Evolutionary conservation across 768 basidiomycete species (phyloP), one percentile per base, ranked within the genome.

Genomic region (Rhodotorula graminis): DNA sequence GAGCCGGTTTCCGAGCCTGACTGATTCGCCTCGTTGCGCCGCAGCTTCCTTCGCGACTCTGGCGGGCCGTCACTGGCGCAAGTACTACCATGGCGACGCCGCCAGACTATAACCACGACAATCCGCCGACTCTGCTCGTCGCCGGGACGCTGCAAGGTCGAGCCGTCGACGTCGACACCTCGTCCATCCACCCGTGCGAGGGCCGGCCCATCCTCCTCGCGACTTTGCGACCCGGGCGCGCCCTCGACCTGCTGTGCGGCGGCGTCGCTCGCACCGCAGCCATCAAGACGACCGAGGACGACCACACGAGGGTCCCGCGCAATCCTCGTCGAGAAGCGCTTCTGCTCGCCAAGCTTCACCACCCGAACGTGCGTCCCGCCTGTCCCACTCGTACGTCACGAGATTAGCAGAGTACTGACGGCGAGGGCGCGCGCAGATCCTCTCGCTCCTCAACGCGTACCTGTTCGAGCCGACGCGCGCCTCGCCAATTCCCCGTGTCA

Each of bases 381-480:
- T 46, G 18, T 31, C 19, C 50, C 3, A 7, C 18, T 27, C 50
- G n/a, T n/a, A n/a, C n/a, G n/a, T n/a, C 12, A 47, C 15, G 40
- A 3, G 27, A 40, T 49, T 61, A 18, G 29, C 60, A 16, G 16
- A 4, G 8, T 33, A 1, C n/a, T n/a, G n/a, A n/a, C n/a, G n/a
- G n/a, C n/a, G n/a, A n/a, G n/a, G n/a, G n/a, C n/a, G n/a, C n/a
- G n/a, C 47, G 8, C 67, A 78, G 77, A 58, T 77, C 44, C 49
- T 76, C 42, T 12, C 71, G 1, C 65, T 78, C 11, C 55, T 77
- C 19, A 76, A 75, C 31, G 73, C 76, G 3, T 74, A 73, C 64
- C 65, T 69, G n/a, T 33, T 64, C 40, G 69, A 74, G 10, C 56
- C 70, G 5, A 19, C 50, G 9, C 37, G 55, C 12, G n/a, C 44